Conservation (phyloP, 1,284 basidiomycete genomes). For the Leccinum glutinopallens region DNA sequence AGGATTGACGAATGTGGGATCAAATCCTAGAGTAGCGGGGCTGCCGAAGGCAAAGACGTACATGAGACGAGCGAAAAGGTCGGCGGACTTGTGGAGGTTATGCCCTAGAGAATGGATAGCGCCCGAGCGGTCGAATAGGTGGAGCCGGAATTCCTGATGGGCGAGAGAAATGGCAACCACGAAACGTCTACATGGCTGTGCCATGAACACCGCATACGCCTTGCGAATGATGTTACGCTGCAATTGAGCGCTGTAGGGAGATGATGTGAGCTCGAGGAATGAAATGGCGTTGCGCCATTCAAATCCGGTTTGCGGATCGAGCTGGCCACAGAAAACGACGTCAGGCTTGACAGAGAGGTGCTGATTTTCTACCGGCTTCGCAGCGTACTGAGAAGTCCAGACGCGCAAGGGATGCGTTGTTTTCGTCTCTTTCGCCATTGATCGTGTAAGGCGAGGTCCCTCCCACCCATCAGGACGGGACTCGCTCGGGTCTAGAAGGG, state of each 20-base stretch:
- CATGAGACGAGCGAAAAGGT: too few species aligned
- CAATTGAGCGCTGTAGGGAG: too few species aligned
- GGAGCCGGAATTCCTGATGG: not conserved
- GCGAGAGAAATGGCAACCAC: not conserved
- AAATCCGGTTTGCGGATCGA: not conserved
- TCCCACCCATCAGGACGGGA: not conserved
- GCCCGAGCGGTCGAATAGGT: too few species aligned
- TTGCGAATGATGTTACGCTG: too few species aligned
- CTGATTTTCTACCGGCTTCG: not conserved
- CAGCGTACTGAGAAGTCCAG: not conserved
- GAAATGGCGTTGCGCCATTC: not conserved
- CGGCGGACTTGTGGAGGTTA: too few species aligned
- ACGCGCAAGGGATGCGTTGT: not conserved
- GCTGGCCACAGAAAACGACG: not conserved
- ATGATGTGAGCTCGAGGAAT: too few species aligned
- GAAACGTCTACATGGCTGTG: constrained; percentile 1
- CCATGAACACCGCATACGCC: not conserved
- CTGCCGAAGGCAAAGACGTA: too few species aligned
- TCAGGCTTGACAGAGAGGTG: not conserved
- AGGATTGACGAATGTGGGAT: too few species aligned
- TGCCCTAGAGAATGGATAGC: too few species aligned
- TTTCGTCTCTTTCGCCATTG: not conserved
- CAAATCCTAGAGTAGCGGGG: too few species aligned
- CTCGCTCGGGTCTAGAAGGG: not conserved
- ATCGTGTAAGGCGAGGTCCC: not conserved